These are phyloP conservation scores for Rhodotorula sp. DNA, from an alignment of 1,284 basidiomycete genomes.

Conservation along the genomic window DNA sequence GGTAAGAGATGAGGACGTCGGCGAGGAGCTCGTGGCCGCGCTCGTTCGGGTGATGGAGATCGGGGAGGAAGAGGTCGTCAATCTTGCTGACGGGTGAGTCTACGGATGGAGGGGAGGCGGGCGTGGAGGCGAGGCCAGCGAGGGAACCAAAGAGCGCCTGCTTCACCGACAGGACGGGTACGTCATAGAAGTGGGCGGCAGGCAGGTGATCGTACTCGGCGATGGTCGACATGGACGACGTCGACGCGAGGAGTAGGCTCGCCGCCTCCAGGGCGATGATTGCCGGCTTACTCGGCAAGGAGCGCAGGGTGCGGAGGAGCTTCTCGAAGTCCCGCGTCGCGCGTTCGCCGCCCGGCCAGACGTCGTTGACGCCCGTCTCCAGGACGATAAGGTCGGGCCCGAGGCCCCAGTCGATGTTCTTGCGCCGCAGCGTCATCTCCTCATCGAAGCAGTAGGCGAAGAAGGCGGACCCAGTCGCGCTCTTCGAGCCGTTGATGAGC, in stretches of 20 bases:
- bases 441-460: slow-evolving; percentile 40
- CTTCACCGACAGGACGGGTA: slow-evolving; percentile 40
- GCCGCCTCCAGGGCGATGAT: slow-evolving; percentile 41
- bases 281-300: slow-evolving; percentile 38
- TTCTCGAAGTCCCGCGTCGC: slow-evolving; percentile 38
- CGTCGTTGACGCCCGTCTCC: slow-evolving; percentile 43
- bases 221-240: slow-evolving; percentile 9
- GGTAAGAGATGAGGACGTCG: slow-evolving; percentile 80
- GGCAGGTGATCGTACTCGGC: slow-evolving; percentile 41
- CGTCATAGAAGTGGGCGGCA: slow-evolving; percentile 40
- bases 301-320: slow-evolving; percentile 24
- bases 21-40: slow-evolving; percentile 77
- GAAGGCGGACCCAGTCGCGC: slow-evolving; percentile 40
- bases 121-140: background rate
- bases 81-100: background rate
- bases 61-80: slow-evolving; percentile 64
- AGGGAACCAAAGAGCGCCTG: slow-evolving; percentile 32
- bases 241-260: slow-evolving; percentile 32
- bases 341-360: slow-evolving; percentile 30
- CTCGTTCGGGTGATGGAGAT: slow-evolving; percentile 74
- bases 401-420: slow-evolving; percentile 30
- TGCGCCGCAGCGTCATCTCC: slow-evolving; percentile 34
- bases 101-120: background rate
- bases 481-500: slow-evolving; percentile 41
- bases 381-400: slow-evolving; percentile 43